Percentiles rank a stretch among this genome's conserved stretches.
Conservation (phyloP, 495 filamentous ascomycete species). For the Hypomontagnella monticulosa region DNA sequence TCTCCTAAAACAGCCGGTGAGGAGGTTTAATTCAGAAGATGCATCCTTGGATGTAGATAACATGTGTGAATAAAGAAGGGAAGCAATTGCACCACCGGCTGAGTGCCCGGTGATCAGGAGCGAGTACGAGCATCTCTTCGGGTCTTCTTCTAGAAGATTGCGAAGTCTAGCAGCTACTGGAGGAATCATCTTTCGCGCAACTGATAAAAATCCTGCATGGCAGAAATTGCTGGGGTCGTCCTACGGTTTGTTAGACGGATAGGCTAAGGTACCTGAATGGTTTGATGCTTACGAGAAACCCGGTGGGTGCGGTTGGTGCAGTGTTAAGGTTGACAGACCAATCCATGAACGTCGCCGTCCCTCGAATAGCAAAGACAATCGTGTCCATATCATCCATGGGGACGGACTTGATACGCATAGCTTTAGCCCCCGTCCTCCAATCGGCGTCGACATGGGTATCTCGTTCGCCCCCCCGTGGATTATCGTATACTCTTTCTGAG, state of each 20-base stretch:
- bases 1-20: constrained; percentile 75
- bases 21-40: constrained; percentile 69
- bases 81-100: constrained; percentile 82
- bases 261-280: background rate
- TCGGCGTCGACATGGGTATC: constrained; percentile 73
- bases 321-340: constrained; percentile 83
- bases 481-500: constrained; percentile 74
- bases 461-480: constrained; percentile 65
- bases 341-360: constrained; percentile 80
- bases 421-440: constrained; percentile 77
- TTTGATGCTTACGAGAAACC: constrained; percentile 66
- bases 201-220: constrained; percentile 79
- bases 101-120: constrained; percentile 86
- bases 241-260: constrained; percentile 42
- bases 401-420: constrained; percentile 82
- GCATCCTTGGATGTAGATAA: constrained; percentile 63
- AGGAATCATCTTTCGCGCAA: constrained; percentile 77
- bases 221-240: constrained; percentile 80
- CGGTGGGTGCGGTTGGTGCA: constrained; percentile 66
- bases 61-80: constrained; percentile 82
- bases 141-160: constrained; percentile 73
- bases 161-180: constrained; percentile 75
- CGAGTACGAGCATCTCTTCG: constrained; percentile 69
- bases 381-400: constrained; percentile 78
- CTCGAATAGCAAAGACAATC: constrained; percentile 82